Evolutionary conservation across 805 yeast genomes (phyloP), one percentile per base, ranked within the genome.

Genomic region (Cyberlindnera petersonii): DNA sequence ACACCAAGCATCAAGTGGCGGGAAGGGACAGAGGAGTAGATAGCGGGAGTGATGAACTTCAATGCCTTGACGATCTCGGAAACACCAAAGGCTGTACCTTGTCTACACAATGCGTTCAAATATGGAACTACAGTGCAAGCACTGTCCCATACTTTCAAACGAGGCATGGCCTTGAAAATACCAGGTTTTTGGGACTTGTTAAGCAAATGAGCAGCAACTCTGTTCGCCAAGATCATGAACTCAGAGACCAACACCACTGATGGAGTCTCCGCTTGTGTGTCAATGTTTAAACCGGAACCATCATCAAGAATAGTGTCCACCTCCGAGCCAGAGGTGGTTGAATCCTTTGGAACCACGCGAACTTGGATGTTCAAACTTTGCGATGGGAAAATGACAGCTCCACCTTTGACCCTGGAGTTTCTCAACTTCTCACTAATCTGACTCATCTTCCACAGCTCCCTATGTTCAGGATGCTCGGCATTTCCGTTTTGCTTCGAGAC

Each of bases 191-290:
- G 50, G 28, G 73, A 61, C 5, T 57, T 47, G 2, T 46, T 30
- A 13, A 81, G 73, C 48, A 66, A 71, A 2, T 58, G 42, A 1
- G 83, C 83, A 2, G 78, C 68, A 4, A 80, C 61, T n/a, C 71
- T 63, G 56, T 87, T 88, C 1, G 93, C 87, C 31, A 75, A 62
- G 18, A 89, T 72, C 98, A 91, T 91, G 34, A 84, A 58, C 56
- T 91, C 95, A 1, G 91, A 72, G 2, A 91, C 97, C 19, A 91
- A 65, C 2, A 67, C 52, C 27, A 75, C 77, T 0, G 95, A 79
- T 24, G 67, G 62, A 0, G 77, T 56, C 14, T 55, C 55, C n/a
- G 20, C 26, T 23, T 52, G 54, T 24, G 57, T 53, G 16, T 47
- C 50, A 30, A 61, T 53, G 2, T 39, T 22, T 15, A 43, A 5